A percentile compares a stretch with the other conserved stretches of the same genome.
phyloP scores from a whole-genome alignment of 2,329 filamentous ascomycete genomes.

The Xenosphaeropsis pyriputrescens region DNA sequence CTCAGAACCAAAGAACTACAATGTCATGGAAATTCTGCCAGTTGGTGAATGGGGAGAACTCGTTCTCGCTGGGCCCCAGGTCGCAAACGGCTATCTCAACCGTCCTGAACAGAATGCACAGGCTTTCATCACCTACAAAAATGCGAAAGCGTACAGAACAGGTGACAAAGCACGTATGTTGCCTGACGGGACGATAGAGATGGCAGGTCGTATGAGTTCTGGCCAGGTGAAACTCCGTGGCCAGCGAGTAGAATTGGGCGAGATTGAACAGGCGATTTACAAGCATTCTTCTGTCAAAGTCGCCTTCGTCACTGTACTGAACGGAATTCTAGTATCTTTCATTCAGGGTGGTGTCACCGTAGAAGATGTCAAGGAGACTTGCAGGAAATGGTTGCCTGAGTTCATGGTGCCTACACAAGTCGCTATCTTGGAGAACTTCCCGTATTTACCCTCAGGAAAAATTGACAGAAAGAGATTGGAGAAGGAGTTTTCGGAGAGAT shows the following conservation, averaged over 20 bases:
- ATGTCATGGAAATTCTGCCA: conserved; percentile 13
- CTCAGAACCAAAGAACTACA: conserved; percentile 3
- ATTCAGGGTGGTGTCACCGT: conserved; percentile 29
- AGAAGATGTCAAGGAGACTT: conserved; percentile 37
- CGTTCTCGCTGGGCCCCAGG: conserved; percentile 64
- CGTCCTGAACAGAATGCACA: conserved; percentile 57
- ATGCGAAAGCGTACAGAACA: conserved; percentile 64
- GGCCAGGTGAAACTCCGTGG: conserved; percentile 82
- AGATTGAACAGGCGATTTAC: conserved; percentile 57
- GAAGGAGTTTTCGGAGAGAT: conserved; percentile 27
- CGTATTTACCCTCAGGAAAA: conserved; percentile 71
- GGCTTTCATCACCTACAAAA: conserved; percentile 52
- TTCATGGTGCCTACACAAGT: conserved; percentile 77
- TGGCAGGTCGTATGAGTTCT: conserved; percentile 61
- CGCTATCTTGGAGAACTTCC: conserved; percentile 47
- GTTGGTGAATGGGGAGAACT: conserved; percentile 40
- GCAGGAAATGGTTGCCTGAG: conserved; percentile 60
- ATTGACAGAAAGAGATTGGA: conserved; percentile 55
- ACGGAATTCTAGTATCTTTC: conserved; percentile 56
- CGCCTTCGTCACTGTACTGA: conserved; percentile 51
- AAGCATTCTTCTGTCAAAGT: conserved; percentile 46
- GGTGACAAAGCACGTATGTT: conserved; percentile 68
- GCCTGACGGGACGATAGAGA: conserved; percentile 59
- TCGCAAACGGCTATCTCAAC: conserved; percentile 73
- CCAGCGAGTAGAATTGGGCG: conserved; percentile 68